Conservation (phyloP, 345 rosid genomes). For the Populus deltoides region DNA sequence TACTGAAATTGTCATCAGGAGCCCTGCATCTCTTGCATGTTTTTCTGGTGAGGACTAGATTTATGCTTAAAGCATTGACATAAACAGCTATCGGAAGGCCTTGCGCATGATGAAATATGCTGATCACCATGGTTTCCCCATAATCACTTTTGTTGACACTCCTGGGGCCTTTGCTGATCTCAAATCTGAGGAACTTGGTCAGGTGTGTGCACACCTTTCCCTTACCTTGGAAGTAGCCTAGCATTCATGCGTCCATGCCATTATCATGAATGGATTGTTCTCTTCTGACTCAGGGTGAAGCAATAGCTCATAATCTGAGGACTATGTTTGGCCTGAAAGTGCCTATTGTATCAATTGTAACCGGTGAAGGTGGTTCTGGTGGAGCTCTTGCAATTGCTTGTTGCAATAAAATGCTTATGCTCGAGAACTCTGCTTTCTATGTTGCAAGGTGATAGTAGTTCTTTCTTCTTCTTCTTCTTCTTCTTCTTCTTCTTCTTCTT, state of each 20-base stretch:
- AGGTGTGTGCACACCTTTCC: conserved; percentile 32
- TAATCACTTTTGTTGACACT: conserved; percentile 77
- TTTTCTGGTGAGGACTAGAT: too few relatives aligned
- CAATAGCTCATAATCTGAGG: conserved; percentile 89
- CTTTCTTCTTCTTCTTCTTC: background rate
- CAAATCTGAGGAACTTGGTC: conserved; percentile 73
- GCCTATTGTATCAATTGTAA: conserved; percentile 84
- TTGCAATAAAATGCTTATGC: conserved; percentile 87
- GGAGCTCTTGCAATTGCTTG: conserved; percentile 98
- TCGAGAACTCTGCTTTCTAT: conserved; percentile 90
- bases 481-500: background rate
- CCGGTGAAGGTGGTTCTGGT: conserved; percentile 99
- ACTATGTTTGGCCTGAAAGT: conserved; percentile 95
- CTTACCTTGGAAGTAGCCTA: too few relatives aligned
- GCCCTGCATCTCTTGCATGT: too few relatives aligned
- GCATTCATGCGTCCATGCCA: background rate
- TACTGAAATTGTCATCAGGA: too few relatives aligned
- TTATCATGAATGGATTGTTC: background rate
- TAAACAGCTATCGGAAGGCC: conserved; percentile 74
- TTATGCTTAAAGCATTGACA: too few relatives aligned
- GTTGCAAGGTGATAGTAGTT: conserved; percentile 72
- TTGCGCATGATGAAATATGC: conserved; percentile 86
- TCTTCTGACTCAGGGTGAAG: conserved; percentile 69
- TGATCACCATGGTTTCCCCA: conserved; percentile 78
- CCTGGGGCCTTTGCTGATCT: conserved; percentile 84